A percentile compares a stretch with the other conserved stretches of the same genome.
Conservation (phyloP, 805 yeast genomes). For the Metschnikowia rubicola region DNA sequence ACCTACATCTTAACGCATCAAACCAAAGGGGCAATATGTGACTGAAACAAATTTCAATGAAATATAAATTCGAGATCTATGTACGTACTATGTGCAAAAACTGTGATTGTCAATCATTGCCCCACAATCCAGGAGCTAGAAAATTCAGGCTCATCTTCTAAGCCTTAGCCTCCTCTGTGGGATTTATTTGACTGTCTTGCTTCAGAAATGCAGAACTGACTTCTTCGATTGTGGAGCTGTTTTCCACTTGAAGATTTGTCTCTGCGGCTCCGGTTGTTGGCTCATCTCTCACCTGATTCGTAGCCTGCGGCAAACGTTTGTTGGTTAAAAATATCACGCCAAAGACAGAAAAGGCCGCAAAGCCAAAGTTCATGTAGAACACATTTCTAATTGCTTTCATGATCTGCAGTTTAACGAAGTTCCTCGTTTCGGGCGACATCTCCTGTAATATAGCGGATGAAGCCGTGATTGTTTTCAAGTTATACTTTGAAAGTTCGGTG, state of each 20-base stretch:
- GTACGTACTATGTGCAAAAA: background rate
- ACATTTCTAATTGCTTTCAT: conserved; percentile 39
- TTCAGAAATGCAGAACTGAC: background rate
- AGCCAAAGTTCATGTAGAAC: conserved; percentile 39
- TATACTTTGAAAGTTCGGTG: conserved; percentile 19
- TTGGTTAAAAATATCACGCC: conserved; percentile 37
- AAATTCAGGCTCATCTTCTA: too few species aligned
- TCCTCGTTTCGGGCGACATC: conserved; percentile 20
- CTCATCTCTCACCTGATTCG: conserved; percentile 13
- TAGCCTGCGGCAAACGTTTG: conserved; percentile 34
- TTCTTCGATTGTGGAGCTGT: conserved; percentile 1
- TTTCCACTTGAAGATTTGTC: background rate
- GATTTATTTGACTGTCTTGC: background rate
- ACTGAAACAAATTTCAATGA: background rate
- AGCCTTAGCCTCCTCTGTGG: too few species aligned
- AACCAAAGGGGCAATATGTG: background rate
- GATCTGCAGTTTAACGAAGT: conserved; percentile 24
- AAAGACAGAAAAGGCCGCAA: conserved; percentile 30
- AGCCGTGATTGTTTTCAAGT: conserved; percentile 14
- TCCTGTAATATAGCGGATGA: conserved; percentile 14
- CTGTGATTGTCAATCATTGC: background rate
- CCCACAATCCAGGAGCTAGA: too few species aligned
- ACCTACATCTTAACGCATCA: conserved; percentile 14
- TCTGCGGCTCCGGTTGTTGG: background rate
- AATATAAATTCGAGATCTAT: background rate